Evolutionary conservation across 2,329 filamentous ascomycete genomes (phyloP), one percentile per base, ranked within the genome.

Genomic region (Rutstroemia sp.): DNA sequence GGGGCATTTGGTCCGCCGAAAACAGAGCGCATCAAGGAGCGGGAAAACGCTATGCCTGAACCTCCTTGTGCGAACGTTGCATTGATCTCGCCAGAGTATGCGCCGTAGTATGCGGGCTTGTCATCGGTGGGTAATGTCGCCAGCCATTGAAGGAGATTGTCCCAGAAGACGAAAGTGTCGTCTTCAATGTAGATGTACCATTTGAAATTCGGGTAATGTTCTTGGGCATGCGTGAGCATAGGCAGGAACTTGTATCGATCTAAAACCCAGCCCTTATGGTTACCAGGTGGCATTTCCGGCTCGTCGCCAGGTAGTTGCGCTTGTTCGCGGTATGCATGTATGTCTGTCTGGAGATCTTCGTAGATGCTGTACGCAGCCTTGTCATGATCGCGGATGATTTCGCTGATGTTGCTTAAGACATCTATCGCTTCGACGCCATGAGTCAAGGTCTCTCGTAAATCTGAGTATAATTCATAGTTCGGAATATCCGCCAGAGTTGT

Each of bases 121-220:
- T 52, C n/a, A 9, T 60, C 53, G 10, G 21, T n/a, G 41, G 53
- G 27, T 6, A 58, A 42, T 9, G 23, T 59, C 7, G 34, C 23
- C 2, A 56, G 49, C 39, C 46, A 54, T 2, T 14, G 30, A 9
- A 60, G 49, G 4, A 56, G 38, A 25, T 51, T 58, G 5, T 9
- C 9, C 30, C 54, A 47, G 21, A 60, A 58, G 14, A 59, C 44
- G 27, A 50, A 60, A 37, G 52, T 58, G 8, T 58, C 53, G 37
- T 60, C 56, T 38, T 60, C 58, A 8, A 60, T 58, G 45, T 60
- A 60, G 19, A 60, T 44, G 14, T 51, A 51, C 58, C 58, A 60
- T 48, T 60, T 60, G 10, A 47, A 25, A 3, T 37, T 52, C 0
- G 58, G 53, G 25, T 39, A 41, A 6, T 51, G 44, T 23, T 48